phyloP scores from a whole-genome alignment of 169 alveolate species.

The Plasmodium vinckei region DNA sequence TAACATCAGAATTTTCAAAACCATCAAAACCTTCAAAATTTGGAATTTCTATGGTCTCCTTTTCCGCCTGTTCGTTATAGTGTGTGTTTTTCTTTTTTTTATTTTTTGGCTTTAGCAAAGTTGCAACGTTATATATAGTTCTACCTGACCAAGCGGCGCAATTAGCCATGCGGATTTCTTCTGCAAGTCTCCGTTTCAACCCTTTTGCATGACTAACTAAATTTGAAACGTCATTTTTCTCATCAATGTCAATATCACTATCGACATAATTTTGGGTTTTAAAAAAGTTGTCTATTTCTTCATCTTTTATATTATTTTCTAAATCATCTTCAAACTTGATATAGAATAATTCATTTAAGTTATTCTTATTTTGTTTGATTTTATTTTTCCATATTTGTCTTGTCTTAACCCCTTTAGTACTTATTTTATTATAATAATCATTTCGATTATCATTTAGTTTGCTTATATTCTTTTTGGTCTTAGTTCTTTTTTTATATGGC shows the following conservation, averaged over 20 bases:
- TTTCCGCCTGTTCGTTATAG: no score
- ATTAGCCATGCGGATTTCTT: no score
- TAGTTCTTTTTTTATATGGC: no score
- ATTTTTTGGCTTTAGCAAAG: not conserved
- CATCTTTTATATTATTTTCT: constrained; percentile 21
- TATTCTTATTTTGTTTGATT: no score
- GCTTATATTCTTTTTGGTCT: no score
- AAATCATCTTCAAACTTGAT: constrained; percentile 20
- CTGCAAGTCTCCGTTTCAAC: not conserved
- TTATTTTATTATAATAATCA: no score
- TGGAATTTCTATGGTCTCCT: no score
- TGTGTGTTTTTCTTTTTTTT: not conserved
- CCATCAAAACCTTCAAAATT: no score
- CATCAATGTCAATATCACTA: not conserved
- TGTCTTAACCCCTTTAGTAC: not conserved
- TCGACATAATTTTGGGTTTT: not conserved
- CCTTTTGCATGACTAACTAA: not conserved
- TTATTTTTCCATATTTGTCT: not conserved
- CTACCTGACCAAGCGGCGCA: no score
- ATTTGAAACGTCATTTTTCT: not conserved
- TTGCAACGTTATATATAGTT: no score
- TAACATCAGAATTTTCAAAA: no score
- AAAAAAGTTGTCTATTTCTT: constrained; percentile 18
- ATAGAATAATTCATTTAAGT: not conserved
- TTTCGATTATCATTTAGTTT: no score